These are phyloP conservation scores for Lachnellula arida DNA, from an alignment of 2,329 filamentous ascomycete genomes.

Conservation along the genomic window DNA sequence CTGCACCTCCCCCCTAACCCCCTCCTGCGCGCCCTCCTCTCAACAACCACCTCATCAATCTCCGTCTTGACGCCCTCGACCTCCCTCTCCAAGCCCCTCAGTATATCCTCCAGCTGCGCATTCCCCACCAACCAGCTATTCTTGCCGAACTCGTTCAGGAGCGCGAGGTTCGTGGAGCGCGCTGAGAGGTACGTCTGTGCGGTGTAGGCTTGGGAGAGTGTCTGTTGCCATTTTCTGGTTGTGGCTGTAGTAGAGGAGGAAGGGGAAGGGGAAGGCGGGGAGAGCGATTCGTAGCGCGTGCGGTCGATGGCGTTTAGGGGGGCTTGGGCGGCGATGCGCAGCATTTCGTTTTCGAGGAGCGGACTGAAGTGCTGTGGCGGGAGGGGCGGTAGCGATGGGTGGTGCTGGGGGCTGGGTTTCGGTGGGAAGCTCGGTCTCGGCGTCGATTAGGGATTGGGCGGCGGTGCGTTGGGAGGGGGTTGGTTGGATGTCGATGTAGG, in stretches of 20 bases:
- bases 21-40: constrained; percentile 65
- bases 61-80: constrained; percentile 62
- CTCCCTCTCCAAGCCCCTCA: constrained; percentile 68
- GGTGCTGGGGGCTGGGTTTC: constrained; percentile 33
- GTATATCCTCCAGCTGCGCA: constrained; percentile 67
- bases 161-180: constrained; percentile 22
- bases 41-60: constrained; percentile 68
- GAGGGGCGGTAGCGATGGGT: constrained; percentile 52
- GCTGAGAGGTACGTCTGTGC: constrained; percentile 52
- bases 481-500: constrained; percentile 70
- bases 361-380: constrained; percentile 56
- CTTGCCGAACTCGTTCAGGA: constrained; percentile 51
- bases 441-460: constrained; percentile 64
- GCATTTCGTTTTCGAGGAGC: constrained; percentile 63
- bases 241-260: not conserved
- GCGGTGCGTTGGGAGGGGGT: constrained; percentile 57
- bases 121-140: constrained; percentile 92
- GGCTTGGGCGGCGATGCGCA: constrained; percentile 57
- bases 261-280: constrained; percentile 42
- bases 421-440: constrained; percentile 48
- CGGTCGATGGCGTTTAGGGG: constrained; percentile 66
- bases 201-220: constrained; percentile 47
- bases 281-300: constrained; percentile 75
- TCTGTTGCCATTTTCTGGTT: constrained; percentile 10
- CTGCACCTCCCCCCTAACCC: constrained; percentile 65